Conservation (phyloP, 129 eudicot genomes). For the Kitagawia praeruptora region DNA sequence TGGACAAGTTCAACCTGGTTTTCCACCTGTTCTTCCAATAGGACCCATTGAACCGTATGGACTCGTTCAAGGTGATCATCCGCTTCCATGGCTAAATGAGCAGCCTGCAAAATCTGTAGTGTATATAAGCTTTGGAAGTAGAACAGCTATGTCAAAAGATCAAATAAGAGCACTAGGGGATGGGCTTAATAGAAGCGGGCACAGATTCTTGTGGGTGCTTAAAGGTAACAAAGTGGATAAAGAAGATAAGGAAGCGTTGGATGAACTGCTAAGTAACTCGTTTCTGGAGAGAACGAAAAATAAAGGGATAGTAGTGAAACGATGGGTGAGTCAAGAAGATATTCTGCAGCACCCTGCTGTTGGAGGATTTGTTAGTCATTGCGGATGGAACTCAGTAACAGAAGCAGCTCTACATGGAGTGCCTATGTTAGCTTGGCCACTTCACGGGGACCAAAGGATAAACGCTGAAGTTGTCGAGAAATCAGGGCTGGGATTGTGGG, state of each 20-base stretch:
- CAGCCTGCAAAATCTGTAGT: constrained; percentile 37
- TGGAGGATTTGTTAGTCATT: constrained; percentile 47
- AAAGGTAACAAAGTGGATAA: constrained; percentile 38
- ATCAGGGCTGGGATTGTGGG: constrained; percentile 48
- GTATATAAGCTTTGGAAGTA: constrained; percentile 36
- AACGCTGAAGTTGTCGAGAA: constrained; percentile 41
- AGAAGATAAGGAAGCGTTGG: constrained; percentile 30
- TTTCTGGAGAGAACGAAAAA: constrained; percentile 22
- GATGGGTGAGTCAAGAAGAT: constrained; percentile 51
- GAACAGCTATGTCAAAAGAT: constrained; percentile 27
- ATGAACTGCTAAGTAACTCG: constrained; percentile 25
- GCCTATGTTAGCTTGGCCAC: constrained; percentile 52
- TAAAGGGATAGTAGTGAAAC: constrained; percentile 38
- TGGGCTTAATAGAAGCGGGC: constrained; percentile 37
- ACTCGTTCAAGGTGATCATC: constrained; percentile 11
- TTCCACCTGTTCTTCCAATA: background rate
- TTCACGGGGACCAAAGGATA: constrained; percentile 41
- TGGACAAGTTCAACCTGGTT: constrained; percentile 10
- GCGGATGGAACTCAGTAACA: constrained; percentile 55
- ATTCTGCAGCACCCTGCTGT: constrained; percentile 31
- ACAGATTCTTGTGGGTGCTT: constrained; percentile 38
- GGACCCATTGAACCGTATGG: constrained; percentile 1
- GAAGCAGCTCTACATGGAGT: constrained; percentile 44
- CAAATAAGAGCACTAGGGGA: constrained; percentile 26
- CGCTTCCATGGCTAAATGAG: constrained; percentile 36